phyloP scores from a whole-genome alignment of 345 rosid species.

The Syzygium jambos region DNA sequence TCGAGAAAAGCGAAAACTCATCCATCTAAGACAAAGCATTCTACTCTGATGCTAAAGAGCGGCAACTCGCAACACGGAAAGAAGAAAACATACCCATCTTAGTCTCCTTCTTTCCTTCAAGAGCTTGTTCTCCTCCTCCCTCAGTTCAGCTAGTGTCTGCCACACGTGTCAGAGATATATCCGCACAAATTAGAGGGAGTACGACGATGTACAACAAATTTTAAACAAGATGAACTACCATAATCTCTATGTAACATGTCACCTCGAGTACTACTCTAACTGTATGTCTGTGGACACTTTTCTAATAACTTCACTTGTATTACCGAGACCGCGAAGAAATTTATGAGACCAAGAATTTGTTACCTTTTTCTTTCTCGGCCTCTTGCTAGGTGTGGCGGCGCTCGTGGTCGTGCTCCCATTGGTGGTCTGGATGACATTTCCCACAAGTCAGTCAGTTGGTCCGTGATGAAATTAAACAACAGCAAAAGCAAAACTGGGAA shows the following conservation, averaged over 20 bases:
- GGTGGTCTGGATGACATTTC: background rate
- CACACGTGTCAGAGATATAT: background rate
- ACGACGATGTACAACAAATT: background rate
- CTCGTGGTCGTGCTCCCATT: background rate
- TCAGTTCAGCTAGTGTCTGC: slow-evolving; percentile 8
- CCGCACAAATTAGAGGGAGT: background rate
- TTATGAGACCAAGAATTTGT: background rate
- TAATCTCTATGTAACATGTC: background rate
- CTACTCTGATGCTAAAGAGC: background rate
- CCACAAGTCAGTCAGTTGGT: background rate
- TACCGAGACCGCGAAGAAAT: background rate
- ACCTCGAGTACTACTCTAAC: background rate
- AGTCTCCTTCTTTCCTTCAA: slow-evolving; percentile 6
- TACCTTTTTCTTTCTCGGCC: slow-evolving; percentile 9
- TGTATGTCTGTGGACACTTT: background rate
- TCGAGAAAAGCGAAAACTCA: background rate
- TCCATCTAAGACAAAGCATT: background rate
- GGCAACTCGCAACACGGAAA: background rate
- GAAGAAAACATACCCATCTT: background rate
- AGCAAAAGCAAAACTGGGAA: background rate
- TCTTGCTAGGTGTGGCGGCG: background rate
- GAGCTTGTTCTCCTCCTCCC: slow-evolving; percentile 5
- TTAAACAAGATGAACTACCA: background rate
- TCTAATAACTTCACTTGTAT: background rate
- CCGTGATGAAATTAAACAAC: background rate